A percentile compares a stretch with the other conserved stretches of the same genome.
Conservation (phyloP, 139 green algal species). For the Chlorella sp. region DNA sequence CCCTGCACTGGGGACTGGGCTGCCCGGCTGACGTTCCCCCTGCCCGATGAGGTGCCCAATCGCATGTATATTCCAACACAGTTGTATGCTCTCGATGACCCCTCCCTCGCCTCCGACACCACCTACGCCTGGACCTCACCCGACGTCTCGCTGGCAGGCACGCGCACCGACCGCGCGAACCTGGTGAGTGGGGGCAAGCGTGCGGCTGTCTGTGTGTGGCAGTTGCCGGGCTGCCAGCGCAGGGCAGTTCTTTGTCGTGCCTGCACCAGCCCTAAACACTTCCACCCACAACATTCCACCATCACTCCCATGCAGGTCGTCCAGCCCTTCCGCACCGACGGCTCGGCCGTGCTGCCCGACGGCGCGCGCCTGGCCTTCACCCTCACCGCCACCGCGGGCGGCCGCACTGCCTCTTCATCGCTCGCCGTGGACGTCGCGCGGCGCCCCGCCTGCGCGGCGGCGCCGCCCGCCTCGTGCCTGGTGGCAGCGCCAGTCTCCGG, state of each 20-base stretch:
- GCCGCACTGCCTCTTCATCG: no score
- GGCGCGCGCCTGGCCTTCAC: neutral
- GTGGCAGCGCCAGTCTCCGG: neutral
- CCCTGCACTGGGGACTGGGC: no score
- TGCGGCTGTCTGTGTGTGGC: neutral
- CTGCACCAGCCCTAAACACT: no score
- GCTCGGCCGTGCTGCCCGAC: neutral
- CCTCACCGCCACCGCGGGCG: neutral
- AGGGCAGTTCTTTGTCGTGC: no score
- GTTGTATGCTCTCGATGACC: neutral
- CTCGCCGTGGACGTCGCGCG: slow-evolving; percentile 2
- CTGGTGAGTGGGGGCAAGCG: neutral
- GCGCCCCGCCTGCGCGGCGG: neutral
- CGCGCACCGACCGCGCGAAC: no score
- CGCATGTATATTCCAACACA: no score
- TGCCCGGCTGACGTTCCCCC: no score
- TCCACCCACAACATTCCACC: no score
- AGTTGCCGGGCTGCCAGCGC: no score
- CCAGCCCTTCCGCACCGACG: neutral
- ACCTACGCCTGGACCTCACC: neutral
- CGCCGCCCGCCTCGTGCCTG: neutral
- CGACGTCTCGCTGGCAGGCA: neutral
- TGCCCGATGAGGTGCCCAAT: no score
- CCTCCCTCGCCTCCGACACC: neutral
- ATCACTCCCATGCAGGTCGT: no score